Percentiles rank a stretch among this genome's conserved stretches.
Evolutionary conservation across 176 grass and related monocot genomes (phyloP).

Genomic region (Carex pumila): DNA sequence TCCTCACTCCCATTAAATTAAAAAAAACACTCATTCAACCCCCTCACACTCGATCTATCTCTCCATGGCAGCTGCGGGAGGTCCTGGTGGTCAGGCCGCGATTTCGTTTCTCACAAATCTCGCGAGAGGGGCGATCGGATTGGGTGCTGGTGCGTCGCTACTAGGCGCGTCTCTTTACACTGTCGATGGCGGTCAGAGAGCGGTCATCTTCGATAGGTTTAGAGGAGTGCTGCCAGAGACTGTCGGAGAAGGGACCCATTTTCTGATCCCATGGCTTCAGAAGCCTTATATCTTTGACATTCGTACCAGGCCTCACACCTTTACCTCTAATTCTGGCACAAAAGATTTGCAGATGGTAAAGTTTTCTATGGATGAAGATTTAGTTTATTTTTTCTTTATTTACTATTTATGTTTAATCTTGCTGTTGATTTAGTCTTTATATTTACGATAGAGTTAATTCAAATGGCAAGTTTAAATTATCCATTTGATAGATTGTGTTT

Average conservation of each 20-base stretch:
- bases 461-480: neutral
- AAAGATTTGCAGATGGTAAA: conserved; percentile 98
- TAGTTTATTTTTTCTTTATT: neutral
- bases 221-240: conserved; percentile 73
- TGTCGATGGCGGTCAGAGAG: conserved; percentile 90
- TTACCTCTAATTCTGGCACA: conserved; percentile 93
- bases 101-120: conserved; percentile 72
- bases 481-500: neutral
- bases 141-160: conserved; percentile 53
- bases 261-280: conserved; percentile 96
- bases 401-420: neutral
- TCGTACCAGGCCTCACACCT: conserved; percentile 92
- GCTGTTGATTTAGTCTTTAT: neutral
- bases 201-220: conserved; percentile 94
- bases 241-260: conserved; percentile 87
- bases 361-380: neutral
- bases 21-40: neutral
- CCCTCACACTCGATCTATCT: neutral
- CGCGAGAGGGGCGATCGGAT: conserved; percentile 54
- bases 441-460: neutral
- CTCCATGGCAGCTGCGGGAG: conserved; percentile 20
- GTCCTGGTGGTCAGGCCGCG: conserved; percentile 50
- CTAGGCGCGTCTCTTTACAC: conserved; percentile 72
- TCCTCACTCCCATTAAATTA: neutral
- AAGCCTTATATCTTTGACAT: conserved; percentile 97